These are phyloP conservation scores for Penicillium malachiteum DNA, from an alignment of 495 filamentous ascomycete species.

Conservation along the genomic window DNA sequence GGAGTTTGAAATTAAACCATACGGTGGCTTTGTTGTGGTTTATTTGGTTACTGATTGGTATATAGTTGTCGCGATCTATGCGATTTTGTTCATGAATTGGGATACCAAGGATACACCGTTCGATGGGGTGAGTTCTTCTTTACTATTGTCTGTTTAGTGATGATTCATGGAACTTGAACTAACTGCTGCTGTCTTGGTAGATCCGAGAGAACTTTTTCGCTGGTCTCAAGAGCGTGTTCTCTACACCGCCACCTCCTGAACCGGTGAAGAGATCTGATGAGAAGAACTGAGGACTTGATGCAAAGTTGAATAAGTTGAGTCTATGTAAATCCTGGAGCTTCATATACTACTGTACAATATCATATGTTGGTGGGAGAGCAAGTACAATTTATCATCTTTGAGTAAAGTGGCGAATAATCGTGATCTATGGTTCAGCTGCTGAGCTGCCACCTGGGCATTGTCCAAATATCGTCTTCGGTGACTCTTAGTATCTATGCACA, in stretches of 20 bases:
- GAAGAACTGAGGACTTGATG: slow-evolving; percentile 7
- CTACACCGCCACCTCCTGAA: slow-evolving; percentile 33
- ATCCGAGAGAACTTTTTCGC: slow-evolving; percentile 40
- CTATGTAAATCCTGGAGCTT: slow-evolving; percentile 8
- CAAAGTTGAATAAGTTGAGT: neutral
- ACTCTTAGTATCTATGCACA: no score
- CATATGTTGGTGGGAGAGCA: neutral
- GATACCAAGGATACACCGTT: slow-evolving; percentile 60
- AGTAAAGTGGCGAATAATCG: no score
- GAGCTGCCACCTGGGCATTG: no score
- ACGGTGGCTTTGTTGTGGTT: neutral
- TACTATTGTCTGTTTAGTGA: neutral
- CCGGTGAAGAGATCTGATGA: slow-evolving; percentile 27
- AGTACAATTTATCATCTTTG: neutral
- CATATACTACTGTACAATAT: slow-evolving; percentile 9
- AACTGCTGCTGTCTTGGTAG: slow-evolving; percentile 15
- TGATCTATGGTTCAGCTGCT: no score
- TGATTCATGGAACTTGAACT: neutral
- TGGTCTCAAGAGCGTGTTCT: slow-evolving; percentile 34
- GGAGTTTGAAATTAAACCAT: neutral
- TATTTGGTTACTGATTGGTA: slow-evolving; percentile 9
- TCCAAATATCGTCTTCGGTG: no score
- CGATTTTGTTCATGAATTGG: slow-evolving; percentile 78
- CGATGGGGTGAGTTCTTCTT: slow-evolving; percentile 41
- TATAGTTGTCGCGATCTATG: slow-evolving; percentile 68